Base-by-base conservation (phyloP, 1,139 yeast genomes). In the Saccharomycopsis hybrid region DNA sequence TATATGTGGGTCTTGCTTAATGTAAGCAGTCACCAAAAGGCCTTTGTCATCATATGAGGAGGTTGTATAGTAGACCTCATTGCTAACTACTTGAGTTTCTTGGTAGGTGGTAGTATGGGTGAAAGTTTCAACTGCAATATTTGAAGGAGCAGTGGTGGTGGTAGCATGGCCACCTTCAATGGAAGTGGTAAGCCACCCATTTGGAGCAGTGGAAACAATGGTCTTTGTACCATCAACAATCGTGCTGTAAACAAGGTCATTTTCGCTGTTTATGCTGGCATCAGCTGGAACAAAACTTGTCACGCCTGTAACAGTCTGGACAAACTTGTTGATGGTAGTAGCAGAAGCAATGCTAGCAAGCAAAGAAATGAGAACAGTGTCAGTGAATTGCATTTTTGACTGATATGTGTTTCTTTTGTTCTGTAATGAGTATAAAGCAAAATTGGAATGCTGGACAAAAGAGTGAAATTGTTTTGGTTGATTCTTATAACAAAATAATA, bases 181-280 rank as follows among this genome's bases (percentile, higher is more conserved):
- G 11, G 32, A 30, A 11, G 48, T 49, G n/a, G 51, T 52, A 9
- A 49, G n/a, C 30, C 30, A 52, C 2, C 53, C 54, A 3, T 46
- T 4, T 9, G 11, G 32, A 33, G 49, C 33, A 41, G 51, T 46
- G 37, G 5, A 50, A 9, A 47, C 48, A 5, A 46, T 28, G 4
- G 54, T 46, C 25, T 37, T 8, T 28, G 51, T 46, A n/a, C 47
- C 54, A 40, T 41, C 54, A 5, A 27, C 39, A 28, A 42, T 42
- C n/a, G 54, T 51, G 7, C 42, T 46, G 43, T 50, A 51, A 13
- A 51, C 54, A n/a, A 52, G 44, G 13, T 44, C 28, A 33, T 50
- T 47, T 7, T 46, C 54, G 25, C 18, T n/a, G 39, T 52, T 47
- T 13, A 52, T 46, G 4, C 18, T 4, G 11, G 53, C 53, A 37